Base-by-base conservation (phyloP, 2,329 filamentous ascomycete species). In the Pseudohalonectria lignicola region DNA sequence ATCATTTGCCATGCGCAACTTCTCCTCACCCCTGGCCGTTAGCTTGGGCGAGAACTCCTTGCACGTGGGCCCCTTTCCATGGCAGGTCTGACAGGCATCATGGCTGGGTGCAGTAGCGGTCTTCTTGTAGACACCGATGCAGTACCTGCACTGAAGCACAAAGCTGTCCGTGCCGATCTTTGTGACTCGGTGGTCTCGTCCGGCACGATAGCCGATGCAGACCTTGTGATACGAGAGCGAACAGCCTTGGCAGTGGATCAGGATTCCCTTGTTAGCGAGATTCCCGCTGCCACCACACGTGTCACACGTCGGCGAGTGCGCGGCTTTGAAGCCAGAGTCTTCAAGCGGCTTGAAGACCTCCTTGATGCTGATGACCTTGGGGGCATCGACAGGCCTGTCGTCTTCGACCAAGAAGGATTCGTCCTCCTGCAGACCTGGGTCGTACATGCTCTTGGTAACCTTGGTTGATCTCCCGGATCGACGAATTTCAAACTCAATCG, bases 201-300 rank as follows among this genome's bases (percentile, higher is more conserved):
- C 65, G 37, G 71, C 74, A 36, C 92, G 76, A 35, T 70, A 66
- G 1, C 90, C 87, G 20, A 98, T 67, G 52, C 92, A 98, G 30
- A 62, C 63, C 55, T 84, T 86, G 59, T 98, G 92, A 48, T 86
- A 94, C 0, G 83, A 71, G 34, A 80, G 67, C 2, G 81, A 86
- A 55, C 92, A 98, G 21, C 92, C 92, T 60, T 98, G 93, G 49
- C 92, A 98, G 52, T 81, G 79, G 25, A 98, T 71, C 18, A 98
- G 64, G 29, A 74, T 66, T 1, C 85, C 86, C 52, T 79, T 81
- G 41, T 66, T 69, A 1, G 61, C 56, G 17, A 69, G 63, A 34
- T 71, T 63, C 8, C 71, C 70, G 13, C 56, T 60, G n/a, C 63
- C 59, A 34, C 61, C 63, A 53, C 92, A 98, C 3, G 76, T 71